Percentiles rank a stretch among this genome's conserved stretches.
phyloP scores from a whole-genome alignment of 306 rosid species.

The Cucumis cinereus region DNA sequence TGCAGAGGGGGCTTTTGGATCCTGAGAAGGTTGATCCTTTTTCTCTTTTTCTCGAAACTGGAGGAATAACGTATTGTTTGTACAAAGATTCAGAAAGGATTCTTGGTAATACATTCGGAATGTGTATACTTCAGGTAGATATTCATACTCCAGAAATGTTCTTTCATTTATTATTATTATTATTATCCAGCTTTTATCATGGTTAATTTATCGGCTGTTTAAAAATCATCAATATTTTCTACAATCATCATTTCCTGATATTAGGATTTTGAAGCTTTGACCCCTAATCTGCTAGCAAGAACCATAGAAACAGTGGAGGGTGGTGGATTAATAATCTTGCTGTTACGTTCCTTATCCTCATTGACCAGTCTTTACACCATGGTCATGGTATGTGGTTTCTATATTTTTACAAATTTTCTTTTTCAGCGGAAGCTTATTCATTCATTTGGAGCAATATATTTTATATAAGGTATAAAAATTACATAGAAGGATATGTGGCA shows the following conservation, averaged over 20 bases:
- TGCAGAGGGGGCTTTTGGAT: constrained; percentile 74
- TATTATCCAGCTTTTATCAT: background rate
- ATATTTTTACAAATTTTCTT: background rate
- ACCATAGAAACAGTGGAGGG: constrained; percentile 97
- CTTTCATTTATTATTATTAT: background rate
- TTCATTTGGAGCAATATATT: background rate
- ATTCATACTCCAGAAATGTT: background rate
- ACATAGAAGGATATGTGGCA: background rate
- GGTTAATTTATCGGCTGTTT: background rate
- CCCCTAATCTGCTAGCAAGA: constrained; percentile 89
- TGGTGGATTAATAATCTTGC: constrained; percentile 76
- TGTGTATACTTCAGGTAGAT: constrained; percentile 89
- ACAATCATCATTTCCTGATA: background rate
- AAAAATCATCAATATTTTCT: background rate
- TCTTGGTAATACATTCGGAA: constrained; percentile 89
- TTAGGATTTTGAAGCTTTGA: constrained; percentile 92
- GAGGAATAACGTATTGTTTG: constrained; percentile 57
- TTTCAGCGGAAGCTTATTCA: background rate
- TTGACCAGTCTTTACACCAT: constrained; percentile 87
- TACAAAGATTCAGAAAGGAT: constrained; percentile 76
- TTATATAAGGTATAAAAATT: background rate
- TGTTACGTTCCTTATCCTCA: constrained; percentile 67
- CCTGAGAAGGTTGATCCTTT: constrained; percentile 75
- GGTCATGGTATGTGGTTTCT: constrained; percentile 68
- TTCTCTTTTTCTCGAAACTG: constrained; percentile 61